Evolutionary conservation across 2,329 filamentous ascomycete species (phyloP), one percentile per base, ranked within the genome.

Genomic region (Exophiala bonariae): DNA sequence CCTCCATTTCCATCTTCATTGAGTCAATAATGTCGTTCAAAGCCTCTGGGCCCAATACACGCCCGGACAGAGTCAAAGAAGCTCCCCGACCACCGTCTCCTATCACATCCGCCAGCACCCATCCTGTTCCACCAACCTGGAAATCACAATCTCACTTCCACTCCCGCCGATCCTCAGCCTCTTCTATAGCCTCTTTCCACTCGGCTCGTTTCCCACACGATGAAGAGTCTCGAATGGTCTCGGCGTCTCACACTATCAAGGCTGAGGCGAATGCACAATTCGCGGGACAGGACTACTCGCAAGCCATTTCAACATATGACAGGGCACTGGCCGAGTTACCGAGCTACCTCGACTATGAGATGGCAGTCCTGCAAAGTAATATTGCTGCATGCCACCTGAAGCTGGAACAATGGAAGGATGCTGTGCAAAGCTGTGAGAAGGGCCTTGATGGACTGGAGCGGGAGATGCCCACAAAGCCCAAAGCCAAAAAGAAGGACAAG

Each of bases 311-410:
- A 57, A 85, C 80, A 51, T 97, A 97, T 70, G 85, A 90, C 61
- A 81, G 86, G 56, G 91, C 93, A 17, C 75, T 95, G 3, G 77
- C 82, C 10, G 79, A 83, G 6, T 91, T 89, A 61, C 92, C 92
- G 2, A 84, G 82, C 55, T 95, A 95, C 64, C 80, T 95, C 19
- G 83, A 92, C 64, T 96, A 89, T 70, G 89, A 96, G 59, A 77
- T 92, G 53, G 89, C 91, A 19, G 88, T 97, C 8, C 76, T 97
- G 4, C 82, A 85, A 49, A 90, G 87, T 64, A 97, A 97, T 71
- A 85, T 96, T 56, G 81, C 92, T 2, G 92, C 91, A 8, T 96
- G 90, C 63, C 82, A 96, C 60, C 67, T 97, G 44, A 95, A 95
- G 65, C 74, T 95, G 3, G 77, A 83, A 51, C 85, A 92, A 52